These are phyloP conservation scores for Taiozyma sp. DNA, from an alignment of 1,139 yeast genomes.

Conservation along the genomic window DNA sequence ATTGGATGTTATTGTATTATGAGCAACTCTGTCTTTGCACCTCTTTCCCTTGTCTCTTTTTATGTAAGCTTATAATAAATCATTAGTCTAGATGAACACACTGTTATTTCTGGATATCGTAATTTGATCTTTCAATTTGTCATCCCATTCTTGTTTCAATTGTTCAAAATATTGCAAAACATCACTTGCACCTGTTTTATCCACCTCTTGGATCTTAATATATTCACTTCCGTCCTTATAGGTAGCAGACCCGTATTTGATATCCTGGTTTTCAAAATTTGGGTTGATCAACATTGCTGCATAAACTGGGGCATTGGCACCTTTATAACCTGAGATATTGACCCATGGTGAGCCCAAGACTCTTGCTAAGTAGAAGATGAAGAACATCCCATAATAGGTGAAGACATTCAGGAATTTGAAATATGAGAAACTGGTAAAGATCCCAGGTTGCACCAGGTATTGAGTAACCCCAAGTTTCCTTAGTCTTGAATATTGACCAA, in stretches of 20 bases:
- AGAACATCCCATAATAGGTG: conserved; percentile 80
- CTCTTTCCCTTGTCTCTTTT: too few relatives aligned
- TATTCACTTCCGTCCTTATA: conserved; percentile 59
- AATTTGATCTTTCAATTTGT: conserved; percentile 65
- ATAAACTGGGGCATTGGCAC: conserved; percentile 80
- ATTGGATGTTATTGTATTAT: neutral
- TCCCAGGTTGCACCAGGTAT: conserved; percentile 90
- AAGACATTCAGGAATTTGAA: conserved; percentile 68
- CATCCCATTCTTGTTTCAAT: conserved; percentile 60
- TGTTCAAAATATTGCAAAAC: conserved; percentile 54
- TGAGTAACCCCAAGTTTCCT: conserved; percentile 51
- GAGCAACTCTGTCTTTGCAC: neutral
- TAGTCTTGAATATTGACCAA: conserved; percentile 55
- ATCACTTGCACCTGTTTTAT: conserved; percentile 58
- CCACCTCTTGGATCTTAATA: conserved; percentile 49
- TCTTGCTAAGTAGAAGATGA: conserved; percentile 80
- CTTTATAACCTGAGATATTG: conserved; percentile 80
- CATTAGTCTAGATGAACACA: neutral
- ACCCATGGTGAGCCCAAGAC: conserved; percentile 82
- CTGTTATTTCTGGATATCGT: conserved; percentile 38
- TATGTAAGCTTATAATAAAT: too few relatives aligned
- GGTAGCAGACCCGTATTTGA: conserved; percentile 75
- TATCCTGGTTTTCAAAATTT: conserved; percentile 39
- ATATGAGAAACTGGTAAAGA: conserved; percentile 80
- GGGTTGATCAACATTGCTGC: conserved; percentile 45